A percentile compares a stretch with the other conserved stretches of the same genome.
phyloP scores from a whole-genome alignment of 441 rosid genomes.

The Eutrema salsugineum region DNA sequence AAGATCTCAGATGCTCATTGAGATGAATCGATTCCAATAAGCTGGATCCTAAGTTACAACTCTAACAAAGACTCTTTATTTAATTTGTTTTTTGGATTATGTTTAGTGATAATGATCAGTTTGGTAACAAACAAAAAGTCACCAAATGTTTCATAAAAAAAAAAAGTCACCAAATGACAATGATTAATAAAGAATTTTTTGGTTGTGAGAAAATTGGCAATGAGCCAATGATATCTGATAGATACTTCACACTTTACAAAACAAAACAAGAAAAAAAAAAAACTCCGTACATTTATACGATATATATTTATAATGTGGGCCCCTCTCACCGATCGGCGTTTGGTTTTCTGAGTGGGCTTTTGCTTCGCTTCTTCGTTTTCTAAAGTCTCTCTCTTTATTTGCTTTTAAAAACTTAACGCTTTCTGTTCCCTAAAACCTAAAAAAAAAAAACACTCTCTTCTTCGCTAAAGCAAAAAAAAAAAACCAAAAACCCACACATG shows the following conservation, averaged over 20 bases:
- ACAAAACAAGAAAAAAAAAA: no score
- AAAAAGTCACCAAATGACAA: not conserved
- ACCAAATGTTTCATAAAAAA: no score
- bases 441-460: not conserved
- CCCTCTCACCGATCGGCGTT: slow-evolving; percentile 15
- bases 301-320: not conserved
- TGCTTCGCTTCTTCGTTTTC: slow-evolving; percentile 35
- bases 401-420: not conserved
- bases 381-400: not conserved
- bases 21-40: no score
- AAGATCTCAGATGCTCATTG: no score
- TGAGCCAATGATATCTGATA: not conserved
- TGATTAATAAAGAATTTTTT: not conserved
- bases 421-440: not conserved
- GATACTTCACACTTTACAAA: not conserved
- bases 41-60: no score
- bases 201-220: slow-evolving; percentile 6
- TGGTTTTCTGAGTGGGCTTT: slow-evolving; percentile 26
- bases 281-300: not conserved
- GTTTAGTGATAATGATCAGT: not conserved
- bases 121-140: not conserved
- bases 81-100: no score
- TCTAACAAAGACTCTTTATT: no score
- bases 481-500: not conserved
- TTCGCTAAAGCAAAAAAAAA: not conserved